Percentiles rank a stretch among this genome's conserved stretches.
Conservation (phyloP, 2,329 filamentous ascomycete species). For the Xylariales sp. region DNA sequence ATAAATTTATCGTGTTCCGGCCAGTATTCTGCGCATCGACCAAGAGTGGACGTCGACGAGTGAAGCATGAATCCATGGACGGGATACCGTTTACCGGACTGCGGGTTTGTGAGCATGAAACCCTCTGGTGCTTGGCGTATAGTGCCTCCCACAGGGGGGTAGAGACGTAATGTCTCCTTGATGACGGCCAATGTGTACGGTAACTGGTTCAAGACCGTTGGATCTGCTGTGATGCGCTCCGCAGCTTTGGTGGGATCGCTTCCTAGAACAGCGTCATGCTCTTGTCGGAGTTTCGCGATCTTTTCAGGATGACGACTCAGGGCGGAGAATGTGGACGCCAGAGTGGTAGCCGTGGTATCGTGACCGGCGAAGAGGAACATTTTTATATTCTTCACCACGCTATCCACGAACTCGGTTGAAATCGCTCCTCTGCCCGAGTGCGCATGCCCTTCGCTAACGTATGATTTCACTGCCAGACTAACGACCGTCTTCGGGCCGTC, state of each 20-base stretch:
- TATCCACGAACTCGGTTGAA: conserved; percentile 8
- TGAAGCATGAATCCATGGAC: conserved; percentile 26
- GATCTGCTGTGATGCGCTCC: conserved; percentile 31
- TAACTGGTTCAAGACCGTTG: conserved; percentile 42
- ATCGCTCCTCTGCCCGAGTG: neutral
- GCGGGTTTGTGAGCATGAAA: conserved; percentile 31
- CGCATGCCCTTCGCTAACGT: neutral
- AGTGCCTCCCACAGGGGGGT: conserved; percentile 37
- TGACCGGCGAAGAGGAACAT: conserved; percentile 23
- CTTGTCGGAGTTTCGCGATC: conserved; percentile 20
- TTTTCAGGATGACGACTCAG: conserved; percentile 18
- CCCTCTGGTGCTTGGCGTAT: conserved; percentile 28
- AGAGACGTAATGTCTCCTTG: conserved; percentile 48
- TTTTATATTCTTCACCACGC: conserved; percentile 15
- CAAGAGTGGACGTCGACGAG: conserved; percentile 18
- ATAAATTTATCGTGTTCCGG: conserved; percentile 32
- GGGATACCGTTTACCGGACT: conserved; percentile 30
- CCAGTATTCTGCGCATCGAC: conserved; percentile 31
- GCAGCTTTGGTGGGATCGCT: conserved; percentile 29
- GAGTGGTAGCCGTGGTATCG: conserved; percentile 21
- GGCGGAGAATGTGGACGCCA: conserved; percentile 16
- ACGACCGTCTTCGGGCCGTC: conserved; percentile 9
- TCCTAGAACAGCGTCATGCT: conserved; percentile 37
- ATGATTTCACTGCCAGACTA: conserved; percentile 13
- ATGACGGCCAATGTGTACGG: conserved; percentile 46